Percentiles rank a stretch among this genome's conserved stretches.
These are phyloP conservation scores for Euptelea pleiosperma DNA, from an alignment of 164 flowering plant genomes.

Conservation along the genomic window DNA sequence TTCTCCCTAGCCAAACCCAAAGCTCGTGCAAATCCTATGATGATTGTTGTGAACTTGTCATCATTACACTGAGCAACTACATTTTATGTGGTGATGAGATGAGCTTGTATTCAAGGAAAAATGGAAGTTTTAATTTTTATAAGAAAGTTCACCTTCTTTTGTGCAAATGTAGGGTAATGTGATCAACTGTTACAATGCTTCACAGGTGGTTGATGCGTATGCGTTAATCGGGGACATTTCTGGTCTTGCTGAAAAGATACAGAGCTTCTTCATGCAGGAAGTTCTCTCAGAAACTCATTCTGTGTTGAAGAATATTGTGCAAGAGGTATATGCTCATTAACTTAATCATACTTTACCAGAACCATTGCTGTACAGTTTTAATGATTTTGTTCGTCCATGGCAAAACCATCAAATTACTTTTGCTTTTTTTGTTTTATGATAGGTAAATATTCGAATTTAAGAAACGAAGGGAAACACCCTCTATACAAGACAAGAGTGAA, in stretches of 20 bases:
- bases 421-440: no score
- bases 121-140: background rate
- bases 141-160: background rate
- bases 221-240: conserved; percentile 88
- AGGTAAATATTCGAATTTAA: no score
- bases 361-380: background rate
- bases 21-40: no score
- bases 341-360: background rate
- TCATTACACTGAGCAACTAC: no score
- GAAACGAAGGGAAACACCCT: no score
- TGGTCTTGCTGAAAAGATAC: conserved; percentile 97
- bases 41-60: no score
- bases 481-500: no score
- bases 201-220: conserved; percentile 95
- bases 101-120: background rate
- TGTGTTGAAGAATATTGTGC: conserved; percentile 54
- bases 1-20: no score
- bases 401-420: background rate
- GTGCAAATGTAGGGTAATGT: background rate
- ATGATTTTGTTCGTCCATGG: background rate
- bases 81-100: background rate
- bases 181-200: conserved; percentile 11
- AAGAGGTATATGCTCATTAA: conserved; percentile 47
- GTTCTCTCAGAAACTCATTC: conserved; percentile 87
- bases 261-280: conserved; percentile 97